Evolutionary conservation across 257 asterid genomes (phyloP), one percentile per base, ranked within the genome.

Genomic region (Solanum piurae): DNA sequence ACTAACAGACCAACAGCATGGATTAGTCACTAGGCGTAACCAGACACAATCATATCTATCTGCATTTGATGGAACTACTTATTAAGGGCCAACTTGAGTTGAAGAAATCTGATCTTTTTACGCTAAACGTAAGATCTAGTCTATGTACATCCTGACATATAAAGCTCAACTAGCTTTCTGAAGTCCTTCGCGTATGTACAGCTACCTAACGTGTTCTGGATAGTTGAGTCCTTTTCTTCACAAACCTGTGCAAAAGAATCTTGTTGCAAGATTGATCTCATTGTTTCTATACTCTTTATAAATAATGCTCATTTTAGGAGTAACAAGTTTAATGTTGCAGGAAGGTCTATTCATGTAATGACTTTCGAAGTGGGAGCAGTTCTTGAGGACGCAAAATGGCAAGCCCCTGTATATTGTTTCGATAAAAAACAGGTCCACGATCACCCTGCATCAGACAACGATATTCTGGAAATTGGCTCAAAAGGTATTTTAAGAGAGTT

Each of bases 331-430:
- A 20, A 29, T 82, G 44, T 90, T 89, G 87, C 95, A 95, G 98
- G 98, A 86, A 94, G 98, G 87, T 89, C 96, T 64, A 92, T 95
- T 90, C 96, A 94, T 64, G 96, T 96, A 7, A 94, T 96, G 98
- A 93, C 96, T 18, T 96, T 95, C 90, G 98, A 95, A 80, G 98
- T 94, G 79, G 98, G 98, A 88, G 96, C 96, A 86, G 94, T 91
- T 83, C 98, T 96, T 42, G 97, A 96, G 83, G 98, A 95, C 76
- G 88, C 91, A 38, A 87, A 91, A 71, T 96, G 97, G 98, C 98
- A 95, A 89, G 94, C 98, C 33, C 98, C 98, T 40, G 90, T 87
- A 12, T 95, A 95, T 87, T 96, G 97, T 89, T 96, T 95, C 85
- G 92, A 91, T 66, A 86, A 88, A 23, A 69, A 86, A 76, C 90